Evolutionary conservation across 768 basidiomycete species (phyloP).

Genomic region (Pisolithus tinctorius): DNA sequence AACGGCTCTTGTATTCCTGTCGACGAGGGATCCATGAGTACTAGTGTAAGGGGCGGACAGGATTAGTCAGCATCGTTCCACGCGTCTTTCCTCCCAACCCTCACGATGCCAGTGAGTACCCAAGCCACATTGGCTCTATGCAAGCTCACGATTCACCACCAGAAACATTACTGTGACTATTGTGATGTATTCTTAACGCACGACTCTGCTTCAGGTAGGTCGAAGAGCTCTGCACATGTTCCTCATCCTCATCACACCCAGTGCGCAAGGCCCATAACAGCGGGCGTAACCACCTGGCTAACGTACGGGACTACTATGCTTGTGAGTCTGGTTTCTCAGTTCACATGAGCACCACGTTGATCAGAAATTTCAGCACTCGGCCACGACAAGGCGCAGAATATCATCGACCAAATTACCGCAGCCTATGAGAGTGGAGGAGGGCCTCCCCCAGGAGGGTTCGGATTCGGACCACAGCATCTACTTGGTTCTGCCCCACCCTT

Average conservation of each 20-base stretch:
- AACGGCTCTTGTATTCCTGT: constrained; percentile 91
- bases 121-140: not conserved
- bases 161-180: constrained; percentile 95
- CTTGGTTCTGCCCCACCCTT: constrained; percentile 39
- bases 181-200: constrained; percentile 93
- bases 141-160: constrained; percentile 6
- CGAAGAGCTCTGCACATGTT: not conserved
- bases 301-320: constrained; percentile 96
- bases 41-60: not conserved
- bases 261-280: constrained; percentile 98
- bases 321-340: constrained; percentile 41
- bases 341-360: not conserved
- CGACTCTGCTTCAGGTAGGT: constrained; percentile 85
- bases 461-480: constrained; percentile 78
- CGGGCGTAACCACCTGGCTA: constrained; percentile 92
- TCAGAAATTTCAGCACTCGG: constrained; percentile 52
- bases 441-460: constrained; percentile 83
- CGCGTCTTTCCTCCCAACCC: constrained; percentile 15
- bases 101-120: constrained; percentile 57
- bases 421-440: constrained; percentile 84
- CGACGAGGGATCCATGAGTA: constrained; percentile 60
- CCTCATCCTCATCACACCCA: constrained; percentile 25
- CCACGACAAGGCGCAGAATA: constrained; percentile 95
- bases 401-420: constrained; percentile 97
- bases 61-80: constrained; percentile 27